Conservation (phyloP, 1,284 basidiomycete species). For the Pseudozyma hubeiensis region DNA sequence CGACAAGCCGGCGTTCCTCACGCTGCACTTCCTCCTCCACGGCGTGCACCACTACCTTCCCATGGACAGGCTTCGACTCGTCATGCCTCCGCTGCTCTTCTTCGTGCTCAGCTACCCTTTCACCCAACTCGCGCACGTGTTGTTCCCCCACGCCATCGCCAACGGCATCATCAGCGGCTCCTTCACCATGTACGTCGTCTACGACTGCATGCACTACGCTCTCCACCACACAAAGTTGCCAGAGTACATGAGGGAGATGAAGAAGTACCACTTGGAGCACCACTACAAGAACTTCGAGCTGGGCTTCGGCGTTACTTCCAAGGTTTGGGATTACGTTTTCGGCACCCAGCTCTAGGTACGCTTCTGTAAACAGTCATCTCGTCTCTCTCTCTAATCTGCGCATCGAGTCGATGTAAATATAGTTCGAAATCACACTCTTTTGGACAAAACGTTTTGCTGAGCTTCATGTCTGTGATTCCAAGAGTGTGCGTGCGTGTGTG, state of each 20-base stretch:
- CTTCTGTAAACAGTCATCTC: no score
- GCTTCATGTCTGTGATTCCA: no score
- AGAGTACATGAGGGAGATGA: constrained; percentile 87
- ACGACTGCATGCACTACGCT: constrained; percentile 69
- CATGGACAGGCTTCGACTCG: constrained; percentile 86
- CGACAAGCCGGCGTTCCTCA: constrained; percentile 82
- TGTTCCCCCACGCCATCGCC: constrained; percentile 85
- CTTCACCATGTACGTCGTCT: constrained; percentile 85
- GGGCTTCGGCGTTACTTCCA: constrained; percentile 95
- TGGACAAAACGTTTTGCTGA: no score
- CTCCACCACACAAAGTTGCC: constrained; percentile 74
- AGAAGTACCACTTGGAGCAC: constrained; percentile 98
- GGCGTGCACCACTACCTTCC: constrained; percentile 98
- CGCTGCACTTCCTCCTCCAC: constrained; percentile 91
- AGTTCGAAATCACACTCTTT: neutral
- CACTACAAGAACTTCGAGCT: constrained; percentile 90
- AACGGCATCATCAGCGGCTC: constrained; percentile 93
- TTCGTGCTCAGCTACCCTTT: constrained; percentile 83
- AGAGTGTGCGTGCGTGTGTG: no score
- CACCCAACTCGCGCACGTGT: constrained; percentile 82
- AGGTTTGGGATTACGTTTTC: constrained; percentile 95
- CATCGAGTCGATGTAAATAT: neutral
- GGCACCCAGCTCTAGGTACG: constrained; percentile 73
- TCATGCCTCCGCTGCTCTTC: constrained; percentile 96
- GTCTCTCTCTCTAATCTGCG: neutral